phyloP scores from a whole-genome alignment of 108 stramenopile species.

The Mediolabrus comicus region DNA sequence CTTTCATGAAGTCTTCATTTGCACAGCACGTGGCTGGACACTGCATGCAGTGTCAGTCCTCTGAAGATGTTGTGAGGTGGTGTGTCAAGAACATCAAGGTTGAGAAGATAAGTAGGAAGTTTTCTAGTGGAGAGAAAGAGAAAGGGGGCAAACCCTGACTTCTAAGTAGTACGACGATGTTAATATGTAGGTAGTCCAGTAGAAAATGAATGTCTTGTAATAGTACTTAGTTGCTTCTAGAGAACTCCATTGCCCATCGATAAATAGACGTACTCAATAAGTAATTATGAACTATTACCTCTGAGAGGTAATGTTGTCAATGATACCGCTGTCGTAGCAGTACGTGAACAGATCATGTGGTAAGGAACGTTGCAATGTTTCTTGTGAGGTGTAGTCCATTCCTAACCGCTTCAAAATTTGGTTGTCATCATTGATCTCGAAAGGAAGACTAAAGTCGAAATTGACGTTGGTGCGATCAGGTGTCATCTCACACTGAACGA shows the following conservation, averaged over 20 bases:
- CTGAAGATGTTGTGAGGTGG: background rate
- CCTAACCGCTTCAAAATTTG: constrained; percentile 90
- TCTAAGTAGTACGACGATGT: too few relatives aligned
- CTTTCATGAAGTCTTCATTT: background rate
- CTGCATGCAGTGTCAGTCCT: background rate
- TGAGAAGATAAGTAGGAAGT: background rate
- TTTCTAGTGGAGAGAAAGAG: background rate
- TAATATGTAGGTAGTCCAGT: too few relatives aligned
- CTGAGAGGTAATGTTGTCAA: constrained; percentile 31
- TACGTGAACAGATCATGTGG: constrained; percentile 63
- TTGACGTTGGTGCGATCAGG: constrained; percentile 82
- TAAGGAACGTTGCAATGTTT: constrained; percentile 52
- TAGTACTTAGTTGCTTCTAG: too few relatives aligned
- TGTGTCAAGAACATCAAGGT: background rate
- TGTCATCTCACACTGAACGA: constrained; percentile 93
- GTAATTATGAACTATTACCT: background rate
- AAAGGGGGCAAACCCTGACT: background rate
- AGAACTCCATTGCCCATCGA: too few relatives aligned
- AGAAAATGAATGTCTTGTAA: too few relatives aligned
- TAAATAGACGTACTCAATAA: too few relatives aligned
- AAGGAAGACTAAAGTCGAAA: constrained; percentile 89
- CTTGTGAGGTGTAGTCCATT: constrained; percentile 59
- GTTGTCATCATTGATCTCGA: constrained; percentile 96
- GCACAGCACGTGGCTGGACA: background rate
- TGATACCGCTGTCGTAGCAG: constrained; percentile 51